A percentile compares a stretch with the other conserved stretches of the same genome.
phyloP scores from a whole-genome alignment of 495 filamentous ascomycete genomes.

The Aspergillus ellipticus region DNA sequence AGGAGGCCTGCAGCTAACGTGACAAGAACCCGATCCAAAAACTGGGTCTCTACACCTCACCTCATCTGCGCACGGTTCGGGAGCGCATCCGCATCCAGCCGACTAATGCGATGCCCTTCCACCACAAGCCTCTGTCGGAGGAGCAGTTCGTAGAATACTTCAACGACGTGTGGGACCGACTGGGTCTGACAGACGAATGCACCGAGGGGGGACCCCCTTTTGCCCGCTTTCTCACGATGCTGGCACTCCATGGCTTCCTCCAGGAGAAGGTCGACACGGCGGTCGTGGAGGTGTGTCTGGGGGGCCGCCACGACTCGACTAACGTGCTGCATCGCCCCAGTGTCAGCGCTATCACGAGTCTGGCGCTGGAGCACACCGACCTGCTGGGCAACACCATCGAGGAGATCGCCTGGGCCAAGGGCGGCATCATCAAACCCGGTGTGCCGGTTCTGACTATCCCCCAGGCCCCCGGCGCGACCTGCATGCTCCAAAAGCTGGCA shows the following conservation, averaged over 20 bases:
- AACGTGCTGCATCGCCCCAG: slow-evolving; percentile 67
- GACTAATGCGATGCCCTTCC: background rate
- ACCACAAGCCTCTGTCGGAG: background rate
- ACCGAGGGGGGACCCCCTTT: slow-evolving; percentile 2
- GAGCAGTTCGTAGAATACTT: background rate
- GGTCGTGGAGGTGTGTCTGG: slow-evolving; percentile 77
- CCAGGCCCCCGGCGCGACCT: slow-evolving; percentile 33
- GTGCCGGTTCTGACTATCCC: slow-evolving; percentile 62
- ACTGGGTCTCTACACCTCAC: background rate
- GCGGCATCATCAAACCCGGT: slow-evolving; percentile 69
- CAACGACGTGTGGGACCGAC: background rate
- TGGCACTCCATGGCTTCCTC: slow-evolving; percentile 74
- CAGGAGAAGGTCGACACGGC: slow-evolving; percentile 65
- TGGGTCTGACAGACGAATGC: background rate
- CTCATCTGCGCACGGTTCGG: background rate
- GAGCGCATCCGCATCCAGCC: background rate
- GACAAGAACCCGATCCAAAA: background rate
- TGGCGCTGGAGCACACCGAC: slow-evolving; percentile 77
- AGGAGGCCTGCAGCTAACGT: background rate
- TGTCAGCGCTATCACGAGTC: slow-evolving; percentile 62
- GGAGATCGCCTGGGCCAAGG: slow-evolving; percentile 86
- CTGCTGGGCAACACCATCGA: slow-evolving; percentile 70
- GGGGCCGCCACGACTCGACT: slow-evolving; percentile 77
- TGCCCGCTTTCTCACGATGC: slow-evolving; percentile 52
- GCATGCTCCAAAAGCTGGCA: slow-evolving; percentile 59